Conservation (phyloP, 352 stramenopile species). For the Phytophthora kernoviae region DNA sequence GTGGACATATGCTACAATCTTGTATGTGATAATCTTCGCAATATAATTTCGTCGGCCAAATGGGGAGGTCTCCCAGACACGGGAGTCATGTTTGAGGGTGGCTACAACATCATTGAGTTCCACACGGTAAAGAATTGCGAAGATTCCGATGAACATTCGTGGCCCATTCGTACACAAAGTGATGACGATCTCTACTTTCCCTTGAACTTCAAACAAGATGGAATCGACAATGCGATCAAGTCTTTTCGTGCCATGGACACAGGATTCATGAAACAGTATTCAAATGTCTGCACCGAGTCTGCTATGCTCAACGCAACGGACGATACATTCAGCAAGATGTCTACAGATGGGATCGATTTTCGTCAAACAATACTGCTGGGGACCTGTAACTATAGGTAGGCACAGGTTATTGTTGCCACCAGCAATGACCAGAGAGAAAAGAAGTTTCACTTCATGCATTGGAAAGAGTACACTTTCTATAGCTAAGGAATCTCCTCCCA, state of each 20-base stretch:
- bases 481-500: no score
- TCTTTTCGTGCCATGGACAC: conserved; percentile 12
- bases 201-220: conserved; percentile 10
- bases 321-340: no score
- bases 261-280: no score
- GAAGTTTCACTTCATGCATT: no score
- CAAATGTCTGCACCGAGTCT: conserved; percentile 1
- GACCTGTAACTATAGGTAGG: no score
- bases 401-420: no score
- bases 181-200: conserved; percentile 14
- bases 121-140: conserved; percentile 6
- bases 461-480: no score
- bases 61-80: conserved; percentile 13
- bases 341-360: no score
- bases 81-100: not conserved
- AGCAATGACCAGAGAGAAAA: no score
- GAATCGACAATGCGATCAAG: conserved; percentile 23
- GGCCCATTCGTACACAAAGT: conserved; percentile 12
- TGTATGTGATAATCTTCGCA: conserved; percentile 7
- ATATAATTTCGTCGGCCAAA: conserved; percentile 16
- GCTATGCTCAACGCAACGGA: not conserved
- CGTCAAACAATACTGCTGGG: no score
- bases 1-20: conserved; percentile 21
- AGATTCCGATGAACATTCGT: not conserved
- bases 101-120: conserved; percentile 12